Evolutionary conservation across 352 stramenopile genomes (phyloP).

Genomic region (Globisporangium nodosum): DNA sequence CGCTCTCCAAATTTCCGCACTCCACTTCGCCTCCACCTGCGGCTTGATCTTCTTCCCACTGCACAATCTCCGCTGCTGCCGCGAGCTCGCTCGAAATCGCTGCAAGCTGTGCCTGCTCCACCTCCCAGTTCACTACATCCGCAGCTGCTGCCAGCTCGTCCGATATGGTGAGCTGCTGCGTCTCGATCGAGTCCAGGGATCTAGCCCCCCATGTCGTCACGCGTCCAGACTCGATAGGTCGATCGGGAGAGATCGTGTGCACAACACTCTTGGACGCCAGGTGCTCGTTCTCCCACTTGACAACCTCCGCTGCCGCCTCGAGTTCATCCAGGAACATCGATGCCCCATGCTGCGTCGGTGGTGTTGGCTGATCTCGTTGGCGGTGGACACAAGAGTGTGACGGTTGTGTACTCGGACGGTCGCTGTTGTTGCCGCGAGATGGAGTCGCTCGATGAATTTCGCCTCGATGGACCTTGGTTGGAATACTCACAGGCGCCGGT

Average conservation of each 20-base stretch:
- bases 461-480: neutral
- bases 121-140: conserved; percentile 41
- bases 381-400: conserved; percentile 6
- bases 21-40: neutral
- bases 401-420: neutral
- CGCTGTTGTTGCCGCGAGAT: neutral
- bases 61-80: conserved; percentile 11
- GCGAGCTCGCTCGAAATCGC: conserved; percentile 11
- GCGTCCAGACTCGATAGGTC: neutral
- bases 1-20: conserved; percentile 6
- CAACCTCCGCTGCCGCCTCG: conserved; percentile 16
- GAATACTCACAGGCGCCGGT: neutral
- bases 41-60: conserved; percentile 11
- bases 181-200: neutral
- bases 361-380: neutral
- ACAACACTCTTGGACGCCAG: conserved; percentile 1
- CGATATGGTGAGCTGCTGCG: conserved; percentile 11
- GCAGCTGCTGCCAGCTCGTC: conserved; percentile 33
- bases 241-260: conserved; percentile 12
- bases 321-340: conserved; percentile 18
- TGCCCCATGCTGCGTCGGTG: conserved; percentile 2
- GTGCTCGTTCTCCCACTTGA: conserved; percentile 19
- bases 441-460: neutral
- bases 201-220: neutral
- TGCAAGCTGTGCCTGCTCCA: conserved; percentile 22